A percentile compares a stretch with the other conserved stretches of the same genome.
Evolutionary conservation across 2,329 filamentous ascomycete species (phyloP).

Genomic region (Tricladium varicosporioides): DNA sequence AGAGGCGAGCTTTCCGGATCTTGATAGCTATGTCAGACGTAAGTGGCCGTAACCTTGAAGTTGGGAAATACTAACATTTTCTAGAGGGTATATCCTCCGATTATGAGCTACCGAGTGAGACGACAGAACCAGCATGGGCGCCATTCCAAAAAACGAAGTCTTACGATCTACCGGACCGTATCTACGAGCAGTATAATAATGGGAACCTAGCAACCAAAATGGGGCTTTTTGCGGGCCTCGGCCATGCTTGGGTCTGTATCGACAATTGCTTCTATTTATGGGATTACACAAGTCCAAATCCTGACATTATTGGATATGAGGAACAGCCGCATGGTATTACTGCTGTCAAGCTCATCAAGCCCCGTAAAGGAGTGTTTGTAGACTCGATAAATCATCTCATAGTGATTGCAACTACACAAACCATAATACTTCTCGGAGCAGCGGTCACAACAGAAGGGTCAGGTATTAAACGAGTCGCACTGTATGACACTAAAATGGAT

Average conservation of each 20-base stretch:
- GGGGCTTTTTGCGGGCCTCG: conserved; percentile 91
- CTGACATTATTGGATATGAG: conserved; percentile 88
- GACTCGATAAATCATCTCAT: conserved; percentile 82
- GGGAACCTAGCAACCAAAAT: conserved; percentile 87
- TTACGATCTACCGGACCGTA: conserved; percentile 86
- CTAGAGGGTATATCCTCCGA: conserved; percentile 86
- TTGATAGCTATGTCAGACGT: conserved; percentile 89
- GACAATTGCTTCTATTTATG: conserved; percentile 96
- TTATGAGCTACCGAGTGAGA: conserved; percentile 69
- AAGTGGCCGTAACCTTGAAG: conserved; percentile 40
- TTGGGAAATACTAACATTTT: conserved; percentile 26
- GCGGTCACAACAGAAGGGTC: conserved; percentile 62
- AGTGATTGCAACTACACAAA: conserved; percentile 80
- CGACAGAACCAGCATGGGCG: conserved; percentile 68
- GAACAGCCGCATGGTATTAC: conserved; percentile 86
- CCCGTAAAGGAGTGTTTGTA: conserved; percentile 85
- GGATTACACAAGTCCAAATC: conserved; percentile 94
- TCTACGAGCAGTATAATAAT: conserved; percentile 89
- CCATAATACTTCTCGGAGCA: conserved; percentile 88
- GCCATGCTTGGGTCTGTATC: conserved; percentile 93
- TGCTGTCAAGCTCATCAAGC: conserved; percentile 82
- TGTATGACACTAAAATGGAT: conserved; percentile 89
- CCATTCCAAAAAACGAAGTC: conserved; percentile 86
- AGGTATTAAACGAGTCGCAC: conserved; percentile 68
- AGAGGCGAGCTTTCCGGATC: conserved; percentile 80